Base-by-base conservation (phyloP, 23 red algal genomes). In the Gracilariopsis chorda region DNA sequence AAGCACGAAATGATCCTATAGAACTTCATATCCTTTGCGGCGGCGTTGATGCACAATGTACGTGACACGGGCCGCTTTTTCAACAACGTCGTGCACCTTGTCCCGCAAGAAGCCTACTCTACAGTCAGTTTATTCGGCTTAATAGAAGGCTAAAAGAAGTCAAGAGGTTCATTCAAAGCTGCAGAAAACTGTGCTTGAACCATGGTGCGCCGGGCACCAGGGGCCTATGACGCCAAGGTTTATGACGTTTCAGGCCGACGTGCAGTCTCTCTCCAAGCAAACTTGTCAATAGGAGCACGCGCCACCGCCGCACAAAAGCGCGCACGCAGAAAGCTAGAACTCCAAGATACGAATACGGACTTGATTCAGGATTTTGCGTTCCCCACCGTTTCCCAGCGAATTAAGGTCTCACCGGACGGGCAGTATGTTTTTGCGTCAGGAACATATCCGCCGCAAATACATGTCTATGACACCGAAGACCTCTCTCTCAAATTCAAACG, bases 401-500 rank as follows among this genome's bases (percentile, higher is more conserved):
- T 93, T 68, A 94, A 94, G 41, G 42, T 75, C 2, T 76, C 86
- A 13, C 77, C 45, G 5, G 95, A 94, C 34, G 70, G 84, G 43
- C 24, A 65, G 45, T 88, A 94, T 70, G 63, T 98, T 30, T 83
- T 93, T 34, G 87, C 84, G 6, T 59, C 64, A 49, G 96, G 96
- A 44, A 90, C 90, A 1, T 98, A 98, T 77, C 93, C 96, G 24
- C 96, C 96, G 0, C 93, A 95, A 78, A 51, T 98, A 44, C 90
- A 88, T 37, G 76, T 93, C n/a, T 98, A 90, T 67, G 96, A 98
- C 49, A 78, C 90, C 36, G 67, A 83, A 25, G 71, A 98, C 79
- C 68, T 98, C 48, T 92, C 78, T 41, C 83, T 98, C 33, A 98
- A 98, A 87, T 98, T 95, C 79, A 80, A 93, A 39, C 96, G 96